Base-by-base conservation (phyloP, 78 protist genomes). In the Planoprotostelium fungivorum region DNA sequence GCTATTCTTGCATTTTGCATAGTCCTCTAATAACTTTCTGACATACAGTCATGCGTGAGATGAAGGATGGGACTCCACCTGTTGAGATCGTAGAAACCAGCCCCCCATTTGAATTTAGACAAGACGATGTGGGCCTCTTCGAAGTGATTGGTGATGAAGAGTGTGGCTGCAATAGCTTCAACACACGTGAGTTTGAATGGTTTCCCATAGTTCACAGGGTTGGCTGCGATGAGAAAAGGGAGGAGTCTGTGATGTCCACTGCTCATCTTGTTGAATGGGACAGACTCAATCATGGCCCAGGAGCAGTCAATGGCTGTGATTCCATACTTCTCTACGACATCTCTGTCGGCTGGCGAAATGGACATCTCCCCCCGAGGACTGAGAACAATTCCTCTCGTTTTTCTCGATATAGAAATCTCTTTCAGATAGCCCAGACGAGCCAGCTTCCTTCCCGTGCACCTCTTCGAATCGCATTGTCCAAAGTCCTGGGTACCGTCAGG, bases 221-320 rank as follows among this genome's bases (percentile, higher is more conserved):
- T 98, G 25, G 99, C 99, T 0, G 99, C 99, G n/a, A 98, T 94
- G 0, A 98, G 85, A 85, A 93, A 98, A 1, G 99, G 99, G 88
- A 98, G 89, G 83, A 97, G 87, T 63, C 97, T 90, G 63, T 88
- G 94, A 36, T 90, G 95, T 16, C 96, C 95, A 35, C 94, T 94
- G 35, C 38, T 87, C 95, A 97, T 84, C 63, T 90, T 89, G 10
- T 23, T 36, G 63, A 95, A 95, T 1, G 98, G 98, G 38, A 96
- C 94, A 1, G 93, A 86, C 34, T 96, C 98, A 25, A 98, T 87
- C 39, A 85, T 90, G 38, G 95, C 96, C 99, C 99, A 98, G 23
- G 98, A 96, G 92, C 99, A 98, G 89, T 98, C 98, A 29, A 98
- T 97, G 28, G 95, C 98, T 63, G 97, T 91, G 35, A 93, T 89